Percentiles rank a stretch among this genome's conserved stretches.
Evolutionary conservation across 768 basidiomycete genomes (phyloP).

Genomic region (Lanmaoa pseudosensibilis): DNA sequence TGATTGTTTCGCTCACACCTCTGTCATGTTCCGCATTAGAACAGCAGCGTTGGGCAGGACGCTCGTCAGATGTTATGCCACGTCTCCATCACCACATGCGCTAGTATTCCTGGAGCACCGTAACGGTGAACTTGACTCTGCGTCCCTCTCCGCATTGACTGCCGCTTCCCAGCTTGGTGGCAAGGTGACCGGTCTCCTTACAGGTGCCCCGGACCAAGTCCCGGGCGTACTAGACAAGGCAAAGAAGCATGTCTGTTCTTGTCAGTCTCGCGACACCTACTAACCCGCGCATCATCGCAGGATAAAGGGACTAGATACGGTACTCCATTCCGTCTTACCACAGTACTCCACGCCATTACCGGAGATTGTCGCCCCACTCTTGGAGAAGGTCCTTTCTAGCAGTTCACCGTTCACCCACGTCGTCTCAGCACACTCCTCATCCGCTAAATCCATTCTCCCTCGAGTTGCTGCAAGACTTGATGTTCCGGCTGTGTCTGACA

Average conservation of each 20-base stretch:
- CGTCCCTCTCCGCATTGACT: slow-evolving; percentile 86
- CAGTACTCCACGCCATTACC: slow-evolving; percentile 70
- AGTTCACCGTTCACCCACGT: slow-evolving; percentile 81
- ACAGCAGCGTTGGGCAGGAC: slow-evolving; percentile 34
- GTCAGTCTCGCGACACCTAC: slow-evolving; percentile 2
- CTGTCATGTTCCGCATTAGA: slow-evolving; percentile 23
- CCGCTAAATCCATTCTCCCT: slow-evolving; percentile 90
- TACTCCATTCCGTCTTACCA: slow-evolving; percentile 70
- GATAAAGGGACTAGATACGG: slow-evolving; percentile 61
- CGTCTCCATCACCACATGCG: slow-evolving; percentile 62
- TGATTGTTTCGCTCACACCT: not conserved
- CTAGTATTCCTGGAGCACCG: slow-evolving; percentile 91
- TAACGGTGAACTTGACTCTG: slow-evolving; percentile 76
- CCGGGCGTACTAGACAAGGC: slow-evolving; percentile 66
- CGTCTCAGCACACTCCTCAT: slow-evolving; percentile 88
- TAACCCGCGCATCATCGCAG: slow-evolving; percentile 37
- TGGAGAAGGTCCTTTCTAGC: slow-evolving; percentile 69
- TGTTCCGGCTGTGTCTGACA: slow-evolving; percentile 87
- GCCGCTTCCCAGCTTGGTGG: slow-evolving; percentile 88
- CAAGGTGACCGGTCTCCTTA: slow-evolving; percentile 74
- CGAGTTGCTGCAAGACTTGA: slow-evolving; percentile 90
- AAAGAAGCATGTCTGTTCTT: slow-evolving; percentile 61
- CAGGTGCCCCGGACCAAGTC: slow-evolving; percentile 70
- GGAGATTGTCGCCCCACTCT: slow-evolving; percentile 78
- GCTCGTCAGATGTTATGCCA: slow-evolving; percentile 48